Percentiles rank a stretch among this genome's conserved stretches.
phyloP scores from a whole-genome alignment of 345 rosid genomes.

The Eucalyptus erythrocorys region DNA sequence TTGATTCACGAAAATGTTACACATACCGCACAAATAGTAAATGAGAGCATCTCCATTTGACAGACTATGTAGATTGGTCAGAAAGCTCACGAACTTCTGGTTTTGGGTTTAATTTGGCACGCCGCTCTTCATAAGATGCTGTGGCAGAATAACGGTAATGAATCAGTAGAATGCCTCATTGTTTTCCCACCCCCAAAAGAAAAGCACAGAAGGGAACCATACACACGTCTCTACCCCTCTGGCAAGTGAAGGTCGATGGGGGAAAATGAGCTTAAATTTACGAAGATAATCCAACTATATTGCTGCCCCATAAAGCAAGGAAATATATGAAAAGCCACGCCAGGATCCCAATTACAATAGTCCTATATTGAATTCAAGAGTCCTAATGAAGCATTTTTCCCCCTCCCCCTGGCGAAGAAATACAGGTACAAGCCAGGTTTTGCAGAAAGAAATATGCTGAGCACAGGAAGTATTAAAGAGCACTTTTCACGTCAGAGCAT shows the following conservation, averaged over 20 bases:
- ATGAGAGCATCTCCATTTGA: background rate
- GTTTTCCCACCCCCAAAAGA: background rate
- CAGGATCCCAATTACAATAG: background rate
- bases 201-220: background rate
- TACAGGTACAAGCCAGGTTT: background rate
- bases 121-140: constrained; percentile 86
- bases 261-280: background rate
- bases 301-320: background rate
- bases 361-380: background rate
- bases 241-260: background rate
- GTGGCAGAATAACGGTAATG: background rate
- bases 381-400: background rate
- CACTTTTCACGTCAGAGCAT: background rate
- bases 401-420: background rate
- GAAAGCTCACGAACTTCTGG: background rate
- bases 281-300: background rate
- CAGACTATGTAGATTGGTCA: background rate
- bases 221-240: background rate
- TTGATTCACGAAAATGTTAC: background rate
- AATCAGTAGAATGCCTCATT: background rate
- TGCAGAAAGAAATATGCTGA: background rate
- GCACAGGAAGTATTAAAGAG: background rate
- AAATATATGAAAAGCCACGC: background rate
- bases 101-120: constrained; percentile 29
- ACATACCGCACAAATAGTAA: background rate